Evolutionary conservation across 495 filamentous ascomycete genomes (phyloP).

Genomic region (Haplographium delicatum): DNA sequence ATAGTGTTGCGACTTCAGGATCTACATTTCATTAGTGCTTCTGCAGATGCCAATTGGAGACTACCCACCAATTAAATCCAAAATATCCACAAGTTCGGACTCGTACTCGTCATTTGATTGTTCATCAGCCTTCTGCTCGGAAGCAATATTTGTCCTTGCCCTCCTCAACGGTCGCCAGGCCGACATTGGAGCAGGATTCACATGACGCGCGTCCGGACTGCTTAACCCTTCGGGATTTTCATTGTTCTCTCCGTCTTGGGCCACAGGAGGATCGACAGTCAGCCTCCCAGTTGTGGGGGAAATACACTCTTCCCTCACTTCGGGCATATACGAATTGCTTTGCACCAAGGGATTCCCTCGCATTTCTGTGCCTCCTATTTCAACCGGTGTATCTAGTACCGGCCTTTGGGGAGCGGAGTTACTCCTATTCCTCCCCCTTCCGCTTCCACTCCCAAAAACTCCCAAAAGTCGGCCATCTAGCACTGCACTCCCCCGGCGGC

Average conservation of each 20-base stretch:
- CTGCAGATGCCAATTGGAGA: not conserved
- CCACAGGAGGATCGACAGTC: constrained; percentile 27
- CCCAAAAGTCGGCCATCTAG: no score
- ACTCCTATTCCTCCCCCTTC: constrained; percentile 19
- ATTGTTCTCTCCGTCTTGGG: constrained; percentile 6
- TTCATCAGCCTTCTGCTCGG: constrained; percentile 6
- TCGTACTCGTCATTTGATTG: constrained; percentile 41
- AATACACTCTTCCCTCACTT: constrained; percentile 36
- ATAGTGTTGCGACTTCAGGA: constrained; percentile 67
- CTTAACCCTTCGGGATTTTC: constrained; percentile 30
- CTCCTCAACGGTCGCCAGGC: constrained; percentile 24
- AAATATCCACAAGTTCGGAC: constrained; percentile 56
- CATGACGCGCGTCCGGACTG: not conserved
- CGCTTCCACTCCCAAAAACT: no score
- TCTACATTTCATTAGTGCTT: constrained; percentile 37
- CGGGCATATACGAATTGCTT: constrained; percentile 34
- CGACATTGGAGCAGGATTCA: constrained; percentile 28
- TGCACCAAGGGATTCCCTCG: no score
- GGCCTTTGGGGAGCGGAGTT: constrained; percentile 4
- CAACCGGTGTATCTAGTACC: not conserved
- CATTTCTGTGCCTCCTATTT: not conserved
- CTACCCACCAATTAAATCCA: constrained; percentile 66
- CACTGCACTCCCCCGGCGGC: no score
- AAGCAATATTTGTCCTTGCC: constrained; percentile 14
- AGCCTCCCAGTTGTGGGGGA: constrained; percentile 27